These are phyloP conservation scores for Gyromitra esculenta DNA, from an alignment of 2,329 filamentous ascomycete genomes.

Conservation along the genomic window DNA sequence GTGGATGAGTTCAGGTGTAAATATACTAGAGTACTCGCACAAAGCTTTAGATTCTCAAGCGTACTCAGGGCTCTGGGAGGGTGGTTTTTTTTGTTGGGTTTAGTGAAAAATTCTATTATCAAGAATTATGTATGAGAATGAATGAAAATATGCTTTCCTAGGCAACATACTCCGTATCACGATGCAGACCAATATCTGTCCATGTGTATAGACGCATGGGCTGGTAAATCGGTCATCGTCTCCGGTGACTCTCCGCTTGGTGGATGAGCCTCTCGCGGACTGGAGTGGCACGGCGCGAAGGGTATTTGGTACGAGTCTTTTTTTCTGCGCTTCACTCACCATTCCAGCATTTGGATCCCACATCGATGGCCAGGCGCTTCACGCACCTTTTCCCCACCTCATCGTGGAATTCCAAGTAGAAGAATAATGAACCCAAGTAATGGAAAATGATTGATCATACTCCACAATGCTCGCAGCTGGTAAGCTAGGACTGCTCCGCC, in stretches of 20 bases:
- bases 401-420: constrained; percentile 7
- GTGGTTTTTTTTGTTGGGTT: not conserved
- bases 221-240: constrained; percentile 15
- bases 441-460: constrained; percentile 51
- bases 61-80: not conserved
- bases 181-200: constrained; percentile 23
- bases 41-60: not conserved
- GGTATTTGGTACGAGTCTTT: constrained; percentile 15
- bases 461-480: constrained; percentile 20
- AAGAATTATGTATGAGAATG: not conserved
- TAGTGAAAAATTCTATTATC: not conserved
- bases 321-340: constrained; percentile 10
- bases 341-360: constrained; percentile 30
- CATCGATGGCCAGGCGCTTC: constrained; percentile 1
- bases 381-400: not conserved
- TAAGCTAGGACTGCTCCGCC: constrained; percentile 7
- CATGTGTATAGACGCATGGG: constrained; percentile 20
- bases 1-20: not conserved
- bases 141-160: not conserved
- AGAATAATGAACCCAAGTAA: constrained; percentile 7
- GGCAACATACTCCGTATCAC: not conserved
- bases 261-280: constrained; percentile 36
- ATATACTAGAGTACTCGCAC: too few relatives aligned
- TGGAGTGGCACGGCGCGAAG: not conserved
- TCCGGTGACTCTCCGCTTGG: constrained; percentile 14